These are phyloP conservation scores for Pseudogymnoascus sp. DNA, from an alignment of 2,329 filamentous ascomycete genomes.

Conservation along the genomic window DNA sequence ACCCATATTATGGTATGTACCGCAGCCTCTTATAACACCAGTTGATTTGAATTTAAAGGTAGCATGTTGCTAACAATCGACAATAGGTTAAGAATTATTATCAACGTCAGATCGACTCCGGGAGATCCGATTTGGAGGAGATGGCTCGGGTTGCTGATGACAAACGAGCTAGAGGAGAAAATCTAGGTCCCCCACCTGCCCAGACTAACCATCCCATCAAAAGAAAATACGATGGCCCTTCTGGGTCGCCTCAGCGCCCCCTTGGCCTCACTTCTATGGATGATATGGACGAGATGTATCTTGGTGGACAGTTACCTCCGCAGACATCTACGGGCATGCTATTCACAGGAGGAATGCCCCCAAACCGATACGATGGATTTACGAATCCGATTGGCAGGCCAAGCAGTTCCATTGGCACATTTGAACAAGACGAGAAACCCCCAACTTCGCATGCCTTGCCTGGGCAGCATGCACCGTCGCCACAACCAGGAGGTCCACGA, in stretches of 20 bases:
- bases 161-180: slow-evolving; percentile 50
- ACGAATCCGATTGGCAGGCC: not conserved
- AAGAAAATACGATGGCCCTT: slow-evolving; percentile 44
- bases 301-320: slow-evolving; percentile 13
- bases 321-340: slow-evolving; percentile 16
- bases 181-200: slow-evolving; percentile 53
- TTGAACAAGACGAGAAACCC: not conserved
- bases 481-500: slow-evolving; percentile 20
- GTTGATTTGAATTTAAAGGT: slow-evolving; percentile 25
- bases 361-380: slow-evolving; percentile 2
- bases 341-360: not conserved
- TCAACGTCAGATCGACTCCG: slow-evolving; percentile 53
- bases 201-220: slow-evolving; percentile 47
- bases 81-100: slow-evolving; percentile 63
- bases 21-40: slow-evolving; percentile 22
- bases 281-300: slow-evolving; percentile 36
- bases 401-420: slow-evolving; percentile 5
- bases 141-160: slow-evolving; percentile 55
- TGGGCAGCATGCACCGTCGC: slow-evolving; percentile 23
- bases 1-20: slow-evolving; percentile 73
- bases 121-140: slow-evolving; percentile 51
- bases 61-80: slow-evolving; percentile 28
- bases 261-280: slow-evolving; percentile 40
- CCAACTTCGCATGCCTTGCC: slow-evolving; percentile 12
- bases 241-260: slow-evolving; percentile 37